Conservation (phyloP, 805 yeast species). For the Hemisphaericaspora nanyangensis region DNA sequence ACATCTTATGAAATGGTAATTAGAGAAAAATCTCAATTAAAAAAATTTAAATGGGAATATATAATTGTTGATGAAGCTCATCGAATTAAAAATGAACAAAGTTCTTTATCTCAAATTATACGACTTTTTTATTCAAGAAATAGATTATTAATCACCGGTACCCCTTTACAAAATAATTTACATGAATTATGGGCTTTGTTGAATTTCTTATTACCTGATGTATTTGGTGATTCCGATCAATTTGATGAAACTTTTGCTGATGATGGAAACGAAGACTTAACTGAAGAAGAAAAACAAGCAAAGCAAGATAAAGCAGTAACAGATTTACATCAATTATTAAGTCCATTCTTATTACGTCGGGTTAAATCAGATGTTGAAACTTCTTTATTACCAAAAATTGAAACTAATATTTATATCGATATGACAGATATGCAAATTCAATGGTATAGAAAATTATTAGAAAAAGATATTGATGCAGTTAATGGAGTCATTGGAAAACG, state of each 20-base stretch:
- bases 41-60: slow-evolving; percentile 89
- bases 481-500: slow-evolving; percentile 94
- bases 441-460: slow-evolving; percentile 87
- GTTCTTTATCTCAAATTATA: slow-evolving; percentile 87
- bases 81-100: slow-evolving; percentile 91
- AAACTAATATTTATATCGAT: slow-evolving; percentile 83
- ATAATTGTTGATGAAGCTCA: slow-evolving; percentile 95
- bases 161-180: slow-evolving; percentile 90
- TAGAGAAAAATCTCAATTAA: slow-evolving; percentile 76
- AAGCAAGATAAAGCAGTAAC: slow-evolving; percentile 77
- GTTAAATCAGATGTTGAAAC: slow-evolving; percentile 92
- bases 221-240: slow-evolving; percentile 84
- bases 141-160: slow-evolving; percentile 87
- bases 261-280: slow-evolving; percentile 32
- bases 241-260: slow-evolving; percentile 91
- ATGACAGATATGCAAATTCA: slow-evolving; percentile 93
- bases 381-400: slow-evolving; percentile 85
- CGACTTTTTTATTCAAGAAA: slow-evolving; percentile 82
- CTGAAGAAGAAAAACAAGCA: slow-evolving; percentile 17
- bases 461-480: slow-evolving; percentile 93
- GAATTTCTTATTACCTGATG: slow-evolving; percentile 89
- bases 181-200: slow-evolving; percentile 96
- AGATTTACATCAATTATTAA: slow-evolving; percentile 81
- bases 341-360: slow-evolving; percentile 85
- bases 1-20: slow-evolving; percentile 94